Evolutionary conservation across 2,329 filamentous ascomycete genomes (phyloP).

Genomic region (Phyllosticta ampelicida): DNA sequence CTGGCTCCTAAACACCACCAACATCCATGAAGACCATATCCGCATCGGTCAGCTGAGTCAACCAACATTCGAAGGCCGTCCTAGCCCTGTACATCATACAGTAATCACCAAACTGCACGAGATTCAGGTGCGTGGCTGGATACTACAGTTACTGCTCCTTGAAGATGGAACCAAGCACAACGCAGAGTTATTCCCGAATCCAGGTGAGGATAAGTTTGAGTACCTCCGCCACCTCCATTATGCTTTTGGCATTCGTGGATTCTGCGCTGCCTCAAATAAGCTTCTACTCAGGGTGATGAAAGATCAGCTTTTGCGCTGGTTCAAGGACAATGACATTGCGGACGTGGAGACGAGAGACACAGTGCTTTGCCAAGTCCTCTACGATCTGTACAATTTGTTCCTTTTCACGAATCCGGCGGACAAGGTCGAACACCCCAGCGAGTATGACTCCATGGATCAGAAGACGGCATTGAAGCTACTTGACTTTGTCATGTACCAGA

Average conservation of each 20-base stretch:
- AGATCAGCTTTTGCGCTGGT: conserved; percentile 65
- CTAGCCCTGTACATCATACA: conserved; percentile 14
- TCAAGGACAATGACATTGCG: conserved; percentile 49
- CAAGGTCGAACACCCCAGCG: conserved; percentile 59
- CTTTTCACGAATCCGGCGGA: conserved; percentile 25
- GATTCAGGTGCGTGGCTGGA: conserved; percentile 81
- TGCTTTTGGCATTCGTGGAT: conserved; percentile 70
- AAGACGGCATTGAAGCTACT: conserved; percentile 71
- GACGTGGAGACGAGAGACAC: conserved; percentile 57
- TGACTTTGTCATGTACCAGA: conserved; percentile 72
- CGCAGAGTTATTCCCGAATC: conserved; percentile 49
- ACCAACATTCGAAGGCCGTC: conserved; percentile 46
- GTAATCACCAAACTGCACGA: conserved; percentile 63
- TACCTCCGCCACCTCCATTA: conserved; percentile 75
- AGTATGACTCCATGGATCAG: conserved; percentile 63
- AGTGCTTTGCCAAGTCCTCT: conserved; percentile 61
- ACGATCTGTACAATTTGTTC: conserved; percentile 29
- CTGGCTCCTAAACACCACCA: conserved; percentile 66
- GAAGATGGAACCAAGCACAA: conserved; percentile 64
- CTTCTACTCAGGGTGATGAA: conserved; percentile 84
- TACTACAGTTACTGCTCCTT: conserved; percentile 70
- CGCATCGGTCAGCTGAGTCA: conserved; percentile 60
- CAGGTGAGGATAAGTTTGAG: conserved; percentile 64
- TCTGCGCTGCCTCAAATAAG: conserved; percentile 77
- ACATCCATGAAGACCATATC: conserved; percentile 78